These are phyloP conservation scores for Athelia psychrophila DNA, from an alignment of 1,284 basidiomycete genomes.

Conservation along the genomic window DNA sequence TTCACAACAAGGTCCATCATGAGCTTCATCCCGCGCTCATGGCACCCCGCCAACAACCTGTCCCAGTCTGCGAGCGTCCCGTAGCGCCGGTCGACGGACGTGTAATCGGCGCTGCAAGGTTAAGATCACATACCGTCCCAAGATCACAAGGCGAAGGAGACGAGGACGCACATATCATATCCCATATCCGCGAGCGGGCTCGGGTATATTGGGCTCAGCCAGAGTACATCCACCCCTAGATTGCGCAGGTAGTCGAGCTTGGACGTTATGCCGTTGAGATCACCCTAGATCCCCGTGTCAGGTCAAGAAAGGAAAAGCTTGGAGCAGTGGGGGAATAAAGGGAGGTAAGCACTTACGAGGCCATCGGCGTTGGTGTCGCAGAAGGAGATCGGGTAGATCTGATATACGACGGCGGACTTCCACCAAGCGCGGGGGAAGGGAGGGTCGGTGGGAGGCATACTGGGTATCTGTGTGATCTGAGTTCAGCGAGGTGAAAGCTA, in stretches of 20 bases:
- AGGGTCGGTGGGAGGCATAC: too few relatives aligned
- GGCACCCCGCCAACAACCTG: slow-evolving; percentile 53
- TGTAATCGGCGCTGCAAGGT: slow-evolving; percentile 58
- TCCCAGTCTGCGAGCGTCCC: slow-evolving; percentile 76
- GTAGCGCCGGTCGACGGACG: slow-evolving; percentile 69
- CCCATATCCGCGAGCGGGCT: slow-evolving; percentile 74
- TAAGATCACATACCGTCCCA: too few relatives aligned
- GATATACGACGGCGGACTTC: slow-evolving; percentile 65
- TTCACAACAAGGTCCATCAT: slow-evolving; percentile 85
- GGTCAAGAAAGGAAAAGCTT: background rate
- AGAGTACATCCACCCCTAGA: slow-evolving; percentile 71
- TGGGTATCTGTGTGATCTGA: too few relatives aligned
- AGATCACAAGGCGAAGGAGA: too few relatives aligned
- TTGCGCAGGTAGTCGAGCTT: slow-evolving; percentile 72
- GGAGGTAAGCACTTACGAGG: too few relatives aligned
- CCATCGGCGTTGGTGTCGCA: slow-evolving; percentile 75
- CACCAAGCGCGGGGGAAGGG: slow-evolving; percentile 47
- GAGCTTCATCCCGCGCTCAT: slow-evolving; percentile 68
- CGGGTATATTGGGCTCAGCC: slow-evolving; percentile 75
- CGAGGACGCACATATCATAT: slow-evolving; percentile 55
- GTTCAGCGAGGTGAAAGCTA: too few relatives aligned
- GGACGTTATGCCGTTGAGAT: slow-evolving; percentile 63
- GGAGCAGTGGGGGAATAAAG: too few relatives aligned
- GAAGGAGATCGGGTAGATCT: slow-evolving; percentile 79
- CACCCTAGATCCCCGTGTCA: slow-evolving; percentile 43